Percentiles rank a stretch among this genome's conserved stretches.
These are phyloP conservation scores for Pelargonium myrrhifolium DNA, from an alignment of 441 rosid species.

Conservation along the genomic window DNA sequence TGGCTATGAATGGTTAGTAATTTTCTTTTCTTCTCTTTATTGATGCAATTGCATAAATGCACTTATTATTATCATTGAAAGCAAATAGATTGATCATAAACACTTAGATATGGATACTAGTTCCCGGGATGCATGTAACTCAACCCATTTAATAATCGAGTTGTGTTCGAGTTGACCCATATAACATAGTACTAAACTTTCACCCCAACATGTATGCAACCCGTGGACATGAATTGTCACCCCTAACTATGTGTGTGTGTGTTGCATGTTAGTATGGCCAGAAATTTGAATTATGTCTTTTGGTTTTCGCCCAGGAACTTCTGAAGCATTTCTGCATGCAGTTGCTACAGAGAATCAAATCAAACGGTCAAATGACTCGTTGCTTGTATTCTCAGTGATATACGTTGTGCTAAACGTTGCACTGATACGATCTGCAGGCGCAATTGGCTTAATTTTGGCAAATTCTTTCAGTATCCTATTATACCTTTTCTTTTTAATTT, in stretches of 20 bases:
- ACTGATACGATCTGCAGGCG: slow-evolving; percentile 64
- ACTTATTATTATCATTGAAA: not conserved
- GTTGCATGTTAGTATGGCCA: not conserved
- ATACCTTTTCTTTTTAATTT: not conserved
- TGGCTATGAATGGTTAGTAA: slow-evolving; percentile 86
- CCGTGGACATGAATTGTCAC: too few relatives aligned
- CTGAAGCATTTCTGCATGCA: slow-evolving; percentile 91
- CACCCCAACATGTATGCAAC: too few relatives aligned
- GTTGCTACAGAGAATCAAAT: slow-evolving; percentile 75
- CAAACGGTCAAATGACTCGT: slow-evolving; percentile 63
- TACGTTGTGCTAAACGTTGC: slow-evolving; percentile 51
- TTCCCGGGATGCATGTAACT: too few relatives aligned
- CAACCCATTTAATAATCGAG: too few relatives aligned
- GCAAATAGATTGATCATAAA: too few relatives aligned
- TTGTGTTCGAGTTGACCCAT: too few relatives aligned
- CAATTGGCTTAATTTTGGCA: slow-evolving; percentile 80
- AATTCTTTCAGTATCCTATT: slow-evolving; percentile 77
- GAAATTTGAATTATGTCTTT: slow-evolving; percentile 16
- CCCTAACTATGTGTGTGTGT: too few relatives aligned
- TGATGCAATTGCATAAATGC: not conserved
- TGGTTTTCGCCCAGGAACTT: slow-evolving; percentile 58
- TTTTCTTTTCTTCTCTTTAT: not conserved
- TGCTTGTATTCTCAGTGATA: slow-evolving; percentile 64
- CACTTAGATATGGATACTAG: too few relatives aligned
- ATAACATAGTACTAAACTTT: too few relatives aligned